A percentile compares a stretch with the other conserved stretches of the same genome.
Evolutionary conservation across 1,139 yeast species (phyloP).

Genomic region (Blastobotrys elegans): DNA sequence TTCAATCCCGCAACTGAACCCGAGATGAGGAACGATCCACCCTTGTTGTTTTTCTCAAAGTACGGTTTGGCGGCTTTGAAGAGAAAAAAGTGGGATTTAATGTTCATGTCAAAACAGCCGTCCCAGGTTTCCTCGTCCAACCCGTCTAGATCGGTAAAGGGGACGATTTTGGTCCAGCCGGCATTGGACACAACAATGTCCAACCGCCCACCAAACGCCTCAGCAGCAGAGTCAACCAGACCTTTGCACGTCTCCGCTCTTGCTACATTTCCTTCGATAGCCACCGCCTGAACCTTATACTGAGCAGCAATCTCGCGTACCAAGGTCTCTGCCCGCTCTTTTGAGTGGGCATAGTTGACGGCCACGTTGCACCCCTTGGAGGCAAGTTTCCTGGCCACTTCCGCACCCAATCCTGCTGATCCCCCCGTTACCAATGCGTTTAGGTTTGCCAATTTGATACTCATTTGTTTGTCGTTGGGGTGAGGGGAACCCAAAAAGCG

Average conservation of each 20-base stretch:
- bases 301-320: constrained; percentile 21
- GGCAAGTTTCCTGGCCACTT: constrained; percentile 26
- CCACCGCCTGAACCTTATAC: constrained; percentile 21
- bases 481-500: too few relatives aligned
- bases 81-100: constrained; percentile 36
- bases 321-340: constrained; percentile 30
- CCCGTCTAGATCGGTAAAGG: constrained; percentile 22
- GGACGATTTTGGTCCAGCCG: constrained; percentile 27
- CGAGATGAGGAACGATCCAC: constrained; percentile 38
- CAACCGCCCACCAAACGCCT: constrained; percentile 24
- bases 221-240: constrained; percentile 24
- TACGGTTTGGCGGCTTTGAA: constrained; percentile 35
- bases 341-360: constrained; percentile 34
- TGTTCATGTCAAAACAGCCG: constrained; percentile 27
- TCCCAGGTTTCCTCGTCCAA: constrained; percentile 27
- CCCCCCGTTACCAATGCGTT: constrained; percentile 33
- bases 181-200: constrained; percentile 33
- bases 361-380: constrained; percentile 28
- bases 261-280: constrained; percentile 24
- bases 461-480: neutral
- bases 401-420: constrained; percentile 31
- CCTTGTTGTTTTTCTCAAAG: constrained; percentile 33
- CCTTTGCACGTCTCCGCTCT: constrained; percentile 20
- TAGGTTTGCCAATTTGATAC: constrained; percentile 20
- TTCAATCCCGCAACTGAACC: constrained; percentile 39